These are phyloP conservation scores for Gynochthodes officinalis DNA, from an alignment of 257 asterid species.

Conservation along the genomic window DNA sequence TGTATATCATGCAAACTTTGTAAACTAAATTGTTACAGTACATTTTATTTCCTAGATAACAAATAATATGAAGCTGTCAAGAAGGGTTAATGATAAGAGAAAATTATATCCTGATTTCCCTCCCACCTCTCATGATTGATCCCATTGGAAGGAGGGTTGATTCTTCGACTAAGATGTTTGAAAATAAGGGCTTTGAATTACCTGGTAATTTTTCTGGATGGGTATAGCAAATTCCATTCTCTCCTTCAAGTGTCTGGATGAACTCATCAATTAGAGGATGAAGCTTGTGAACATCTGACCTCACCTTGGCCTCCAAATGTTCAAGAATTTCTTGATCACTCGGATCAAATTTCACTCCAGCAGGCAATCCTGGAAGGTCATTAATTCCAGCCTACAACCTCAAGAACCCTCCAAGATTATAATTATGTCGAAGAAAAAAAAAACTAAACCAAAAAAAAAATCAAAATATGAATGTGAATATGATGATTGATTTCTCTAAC, in stretches of 20 bases:
- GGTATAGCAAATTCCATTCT: conserved; percentile 46
- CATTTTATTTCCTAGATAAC: too few species aligned
- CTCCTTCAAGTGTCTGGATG: conserved; percentile 39
- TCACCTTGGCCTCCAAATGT: conserved; percentile 48
- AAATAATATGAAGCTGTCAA: too few species aligned
- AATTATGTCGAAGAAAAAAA: background rate
- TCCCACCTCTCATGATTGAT: background rate
- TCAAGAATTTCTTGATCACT: conserved; percentile 46
- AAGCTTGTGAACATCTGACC: conserved; percentile 34
- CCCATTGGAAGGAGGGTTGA: background rate
- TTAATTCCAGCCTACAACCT: conserved; percentile 33
- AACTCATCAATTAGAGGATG: conserved; percentile 49
- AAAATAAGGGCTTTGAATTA: background rate
- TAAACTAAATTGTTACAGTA: too few species aligned
- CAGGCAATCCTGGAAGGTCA: conserved; percentile 42
- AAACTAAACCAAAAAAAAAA: background rate
- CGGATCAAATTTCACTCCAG: conserved; percentile 53
- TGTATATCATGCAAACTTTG: background rate
- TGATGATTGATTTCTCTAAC: conserved; percentile 3
- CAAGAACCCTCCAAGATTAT: background rate
- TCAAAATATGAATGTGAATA: background rate
- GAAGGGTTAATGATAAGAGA: background rate
- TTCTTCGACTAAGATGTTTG: background rate
- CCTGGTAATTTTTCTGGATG: conserved; percentile 54
- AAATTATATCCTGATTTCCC: background rate